A percentile compares a stretch with the other conserved stretches of the same genome.
Evolutionary conservation across 306 rosid species (phyloP).

Genomic region (Malus orientalis): DNA sequence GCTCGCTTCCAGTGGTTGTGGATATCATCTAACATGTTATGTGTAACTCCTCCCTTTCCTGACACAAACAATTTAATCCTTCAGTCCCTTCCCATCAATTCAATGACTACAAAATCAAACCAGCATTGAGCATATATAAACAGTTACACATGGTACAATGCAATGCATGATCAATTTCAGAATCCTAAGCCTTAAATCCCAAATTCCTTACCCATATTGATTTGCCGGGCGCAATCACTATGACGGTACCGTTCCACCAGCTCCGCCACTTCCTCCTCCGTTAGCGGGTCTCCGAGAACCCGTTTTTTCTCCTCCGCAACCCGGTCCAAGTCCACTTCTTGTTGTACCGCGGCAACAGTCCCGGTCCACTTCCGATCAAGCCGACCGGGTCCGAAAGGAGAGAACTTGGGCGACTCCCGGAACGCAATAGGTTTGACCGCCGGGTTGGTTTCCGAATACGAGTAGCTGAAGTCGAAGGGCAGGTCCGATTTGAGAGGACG

Average conservation of each 20-base stretch:
- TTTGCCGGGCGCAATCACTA: slow-evolving; percentile 70
- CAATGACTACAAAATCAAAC: background rate
- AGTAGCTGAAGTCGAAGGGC: slow-evolving; percentile 75
- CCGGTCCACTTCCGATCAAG: slow-evolving; percentile 79
- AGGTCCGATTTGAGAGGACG: slow-evolving; percentile 53
- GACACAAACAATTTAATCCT: slow-evolving; percentile 19
- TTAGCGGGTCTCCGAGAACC: slow-evolving; percentile 65
- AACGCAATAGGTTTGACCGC: slow-evolving; percentile 49
- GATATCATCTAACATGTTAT: slow-evolving; percentile 82
- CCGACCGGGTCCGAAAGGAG: slow-evolving; percentile 82
- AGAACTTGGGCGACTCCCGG: slow-evolving; percentile 90
- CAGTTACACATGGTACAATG: background rate
- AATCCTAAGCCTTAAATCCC: background rate
- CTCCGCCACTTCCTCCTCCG: slow-evolving; percentile 61
- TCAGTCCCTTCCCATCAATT: background rate
- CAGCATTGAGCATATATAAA: background rate
- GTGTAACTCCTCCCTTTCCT: slow-evolving; percentile 91
- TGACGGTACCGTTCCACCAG: slow-evolving; percentile 81
- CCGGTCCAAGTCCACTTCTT: slow-evolving; percentile 24
- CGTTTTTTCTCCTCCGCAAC: slow-evolving; percentile 42
- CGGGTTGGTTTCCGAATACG: slow-evolving; percentile 59
- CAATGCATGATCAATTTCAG: background rate
- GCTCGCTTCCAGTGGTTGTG: slow-evolving; percentile 92
- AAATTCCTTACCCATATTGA: slow-evolving; percentile 50
- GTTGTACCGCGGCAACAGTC: slow-evolving; percentile 42